Conservation (phyloP, 2,329 filamentous ascomycete species). For the Trichoderma koningiopsis region DNA sequence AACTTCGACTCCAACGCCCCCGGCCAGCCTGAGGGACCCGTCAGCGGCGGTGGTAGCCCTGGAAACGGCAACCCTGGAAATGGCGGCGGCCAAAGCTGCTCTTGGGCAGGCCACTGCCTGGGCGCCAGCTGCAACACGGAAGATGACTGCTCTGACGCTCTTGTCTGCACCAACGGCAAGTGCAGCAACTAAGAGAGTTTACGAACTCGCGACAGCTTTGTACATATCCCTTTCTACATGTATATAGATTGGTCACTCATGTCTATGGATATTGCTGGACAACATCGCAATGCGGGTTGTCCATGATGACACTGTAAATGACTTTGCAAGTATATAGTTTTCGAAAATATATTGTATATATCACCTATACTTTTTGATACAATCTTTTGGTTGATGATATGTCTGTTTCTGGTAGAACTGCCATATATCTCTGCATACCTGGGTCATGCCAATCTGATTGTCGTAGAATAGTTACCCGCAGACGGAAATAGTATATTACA, state of each 20-base stretch:
- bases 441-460: not conserved
- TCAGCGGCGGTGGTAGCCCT: constrained; percentile 1
- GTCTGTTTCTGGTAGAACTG: not conserved
- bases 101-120: constrained; percentile 3
- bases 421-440: not conserved
- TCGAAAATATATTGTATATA: not conserved
- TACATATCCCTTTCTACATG: not conserved
- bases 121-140: constrained; percentile 1
- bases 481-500: not conserved
- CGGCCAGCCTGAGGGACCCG: not conserved
- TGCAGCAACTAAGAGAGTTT: not conserved
- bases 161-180: not conserved
- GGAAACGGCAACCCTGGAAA: constrained; percentile 1
- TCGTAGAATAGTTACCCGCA: not conserved
- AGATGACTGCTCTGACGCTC: not conserved
- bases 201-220: not conserved
- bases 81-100: not conserved
- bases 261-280: not conserved
- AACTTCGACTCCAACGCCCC: constrained; percentile 26
- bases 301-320: constrained; percentile 1
- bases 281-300: not conserved
- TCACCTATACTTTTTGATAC: not conserved
- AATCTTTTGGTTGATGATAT: not conserved
- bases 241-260: not conserved
- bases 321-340: constrained; percentile 1